Evolutionary conservation across 2,329 filamentous ascomycete species (phyloP).

Genomic region (Delphinella strobiligena): DNA sequence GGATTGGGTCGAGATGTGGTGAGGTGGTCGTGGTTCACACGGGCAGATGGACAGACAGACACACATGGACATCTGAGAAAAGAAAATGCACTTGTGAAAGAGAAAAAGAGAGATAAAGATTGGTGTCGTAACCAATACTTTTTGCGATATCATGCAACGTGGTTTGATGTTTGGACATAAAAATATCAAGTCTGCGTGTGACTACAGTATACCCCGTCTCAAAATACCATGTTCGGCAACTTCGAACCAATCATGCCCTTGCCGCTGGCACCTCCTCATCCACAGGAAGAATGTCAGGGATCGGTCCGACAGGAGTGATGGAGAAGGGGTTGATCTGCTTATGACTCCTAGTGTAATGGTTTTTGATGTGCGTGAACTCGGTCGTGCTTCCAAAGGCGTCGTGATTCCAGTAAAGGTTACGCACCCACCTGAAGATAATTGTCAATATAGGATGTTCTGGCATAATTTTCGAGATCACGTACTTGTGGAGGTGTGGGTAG

Average conservation of each 20-base stretch:
- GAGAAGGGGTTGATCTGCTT: constrained; percentile 50
- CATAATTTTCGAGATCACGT: constrained; percentile 7
- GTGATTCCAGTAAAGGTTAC: constrained; percentile 72
- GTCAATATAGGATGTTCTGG: neutral
- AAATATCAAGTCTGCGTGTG: too few species aligned
- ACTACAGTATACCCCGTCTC: too few species aligned
- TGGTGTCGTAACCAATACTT: too few species aligned
- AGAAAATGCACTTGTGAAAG: too few species aligned
- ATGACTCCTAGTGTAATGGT: constrained; percentile 56
- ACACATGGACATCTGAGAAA: too few species aligned
- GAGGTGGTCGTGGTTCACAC: too few species aligned
- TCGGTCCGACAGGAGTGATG: constrained; percentile 76
- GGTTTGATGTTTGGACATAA: too few species aligned
- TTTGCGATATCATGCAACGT: too few species aligned
- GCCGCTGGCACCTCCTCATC: constrained; percentile 61
- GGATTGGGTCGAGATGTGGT: too few species aligned
- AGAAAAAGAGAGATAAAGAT: too few species aligned
- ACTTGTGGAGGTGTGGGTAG: constrained; percentile 63
- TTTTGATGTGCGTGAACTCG: constrained; percentile 92
- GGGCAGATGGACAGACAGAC: too few species aligned
- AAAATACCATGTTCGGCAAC: neutral
- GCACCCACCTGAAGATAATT: constrained; percentile 48
- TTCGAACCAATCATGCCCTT: too few species aligned
- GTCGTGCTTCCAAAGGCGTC: constrained; percentile 72
- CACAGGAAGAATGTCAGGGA: constrained; percentile 67